Conservation (phyloP, 306 rosid species). For the Quercus berberidifolia region DNA sequence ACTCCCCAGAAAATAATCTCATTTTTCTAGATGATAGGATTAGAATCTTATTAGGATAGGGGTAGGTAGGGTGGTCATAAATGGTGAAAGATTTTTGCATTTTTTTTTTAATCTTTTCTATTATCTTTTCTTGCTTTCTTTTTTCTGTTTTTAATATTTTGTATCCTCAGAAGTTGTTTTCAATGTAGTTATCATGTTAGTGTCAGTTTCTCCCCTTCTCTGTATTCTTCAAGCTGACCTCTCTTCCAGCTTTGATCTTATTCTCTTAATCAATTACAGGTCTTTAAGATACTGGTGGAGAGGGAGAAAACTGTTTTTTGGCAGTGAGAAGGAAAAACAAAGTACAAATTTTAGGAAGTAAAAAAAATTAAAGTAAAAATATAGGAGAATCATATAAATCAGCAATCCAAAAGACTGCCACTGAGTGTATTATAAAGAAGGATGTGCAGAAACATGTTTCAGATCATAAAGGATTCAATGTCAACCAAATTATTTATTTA, state of each 20-base stretch:
- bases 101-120: neutral
- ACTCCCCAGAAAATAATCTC: no score
- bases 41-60: no score
- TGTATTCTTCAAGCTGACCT: neutral
- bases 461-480: neutral
- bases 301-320: neutral
- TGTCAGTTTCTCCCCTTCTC: neutral
- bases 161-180: neutral
- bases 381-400: neutral
- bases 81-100: neutral
- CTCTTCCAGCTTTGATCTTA: neutral
- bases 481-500: conserved; percentile 10
- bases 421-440: neutral
- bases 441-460: neutral
- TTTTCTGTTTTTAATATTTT: neutral
- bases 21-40: no score
- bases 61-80: no score
- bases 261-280: neutral
- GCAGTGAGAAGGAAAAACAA: neutral
- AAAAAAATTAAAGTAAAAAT: neutral
- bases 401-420: neutral
- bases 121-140: neutral
- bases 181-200: neutral
- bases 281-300: neutral
- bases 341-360: no score